A percentile compares a stretch with the other conserved stretches of the same genome.
Evolutionary conservation across 2,329 filamentous ascomycete genomes (phyloP).

Genomic region (Ceratocystis eucalypticola): DNA sequence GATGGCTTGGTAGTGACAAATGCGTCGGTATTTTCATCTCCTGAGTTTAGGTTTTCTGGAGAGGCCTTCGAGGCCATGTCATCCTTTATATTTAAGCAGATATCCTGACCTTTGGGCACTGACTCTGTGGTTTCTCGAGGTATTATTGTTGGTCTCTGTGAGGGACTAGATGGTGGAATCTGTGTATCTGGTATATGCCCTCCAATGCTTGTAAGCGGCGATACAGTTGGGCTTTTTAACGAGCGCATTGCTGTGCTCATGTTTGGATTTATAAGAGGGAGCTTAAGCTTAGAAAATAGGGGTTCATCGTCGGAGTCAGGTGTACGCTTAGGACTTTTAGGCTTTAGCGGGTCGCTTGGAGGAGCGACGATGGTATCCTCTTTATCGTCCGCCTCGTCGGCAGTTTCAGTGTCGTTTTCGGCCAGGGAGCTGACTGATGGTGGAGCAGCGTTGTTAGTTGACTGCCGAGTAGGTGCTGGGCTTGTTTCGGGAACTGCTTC

Average conservation of each 20-base stretch:
- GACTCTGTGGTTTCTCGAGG: neutral
- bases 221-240: conserved; percentile 15
- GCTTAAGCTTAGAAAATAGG: conserved; percentile 10
- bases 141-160: neutral
- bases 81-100: neutral
- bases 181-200: conserved; percentile 17
- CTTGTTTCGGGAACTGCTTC: conserved; percentile 18
- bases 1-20: conserved; percentile 1
- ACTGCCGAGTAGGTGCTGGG: conserved; percentile 7
- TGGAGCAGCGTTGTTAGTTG: neutral
- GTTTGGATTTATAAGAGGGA: neutral
- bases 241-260: neutral
- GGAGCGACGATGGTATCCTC: neutral
- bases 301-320: conserved; percentile 4
- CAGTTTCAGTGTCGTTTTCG: conserved; percentile 2
- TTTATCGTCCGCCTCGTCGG: neutral
- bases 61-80: neutral
- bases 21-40: neutral
- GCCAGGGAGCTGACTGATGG: neutral
- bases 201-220: conserved; percentile 10
- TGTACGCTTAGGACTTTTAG: neutral
- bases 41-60: neutral
- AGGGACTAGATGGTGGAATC: neutral
- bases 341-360: neutral
- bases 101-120: neutral